Evolutionary conservation across 1,284 basidiomycete genomes (phyloP).

Genomic region (Ceratobasidium sp.): DNA sequence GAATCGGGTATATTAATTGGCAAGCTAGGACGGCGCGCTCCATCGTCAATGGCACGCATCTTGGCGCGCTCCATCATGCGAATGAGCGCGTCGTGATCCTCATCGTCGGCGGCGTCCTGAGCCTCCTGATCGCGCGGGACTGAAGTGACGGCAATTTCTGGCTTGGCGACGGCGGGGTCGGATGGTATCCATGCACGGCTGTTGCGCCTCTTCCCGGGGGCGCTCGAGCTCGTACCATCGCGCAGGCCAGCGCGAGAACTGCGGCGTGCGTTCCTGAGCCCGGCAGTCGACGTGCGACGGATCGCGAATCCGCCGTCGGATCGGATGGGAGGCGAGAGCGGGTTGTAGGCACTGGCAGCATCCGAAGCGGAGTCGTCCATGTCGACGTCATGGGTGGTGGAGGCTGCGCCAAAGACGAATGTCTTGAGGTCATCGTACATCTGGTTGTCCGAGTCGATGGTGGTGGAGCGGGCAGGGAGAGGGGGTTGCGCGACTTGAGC

Average conservation of each 20-base stretch:
- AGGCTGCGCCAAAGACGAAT: slow-evolving; percentile 38
- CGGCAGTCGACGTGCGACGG: slow-evolving; percentile 24
- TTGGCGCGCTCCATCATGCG: slow-evolving; percentile 54
- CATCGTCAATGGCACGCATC: slow-evolving; percentile 60
- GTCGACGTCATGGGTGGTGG: slow-evolving; percentile 28
- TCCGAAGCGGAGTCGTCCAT: slow-evolving; percentile 39
- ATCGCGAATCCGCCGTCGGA: slow-evolving; percentile 1
- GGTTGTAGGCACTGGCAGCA: slow-evolving; percentile 38
- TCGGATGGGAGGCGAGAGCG: slow-evolving; percentile 25
- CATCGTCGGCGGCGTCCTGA: slow-evolving; percentile 39
- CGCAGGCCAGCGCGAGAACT: not conserved
- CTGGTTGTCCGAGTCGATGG: slow-evolving; percentile 28
- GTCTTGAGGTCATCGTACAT: slow-evolving; percentile 41
- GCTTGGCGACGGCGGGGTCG: slow-evolving; percentile 35
- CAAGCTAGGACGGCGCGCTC: slow-evolving; percentile 57
- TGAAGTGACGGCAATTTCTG: slow-evolving; percentile 33
- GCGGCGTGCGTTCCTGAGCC: slow-evolving; percentile 26
- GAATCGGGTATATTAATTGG: slow-evolving; percentile 52
- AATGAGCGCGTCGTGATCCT: slow-evolving; percentile 52
- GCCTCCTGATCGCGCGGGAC: slow-evolving; percentile 27
- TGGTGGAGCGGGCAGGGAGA: slow-evolving; percentile 17
- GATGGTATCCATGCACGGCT: slow-evolving; percentile 39
- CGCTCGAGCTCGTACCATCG: not conserved
- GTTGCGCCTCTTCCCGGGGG: slow-evolving; percentile 25
- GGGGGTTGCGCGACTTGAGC: slow-evolving; percentile 26